Evolutionary conservation across 306 rosid species (phyloP).

Genomic region (Nissolia schottii): DNA sequence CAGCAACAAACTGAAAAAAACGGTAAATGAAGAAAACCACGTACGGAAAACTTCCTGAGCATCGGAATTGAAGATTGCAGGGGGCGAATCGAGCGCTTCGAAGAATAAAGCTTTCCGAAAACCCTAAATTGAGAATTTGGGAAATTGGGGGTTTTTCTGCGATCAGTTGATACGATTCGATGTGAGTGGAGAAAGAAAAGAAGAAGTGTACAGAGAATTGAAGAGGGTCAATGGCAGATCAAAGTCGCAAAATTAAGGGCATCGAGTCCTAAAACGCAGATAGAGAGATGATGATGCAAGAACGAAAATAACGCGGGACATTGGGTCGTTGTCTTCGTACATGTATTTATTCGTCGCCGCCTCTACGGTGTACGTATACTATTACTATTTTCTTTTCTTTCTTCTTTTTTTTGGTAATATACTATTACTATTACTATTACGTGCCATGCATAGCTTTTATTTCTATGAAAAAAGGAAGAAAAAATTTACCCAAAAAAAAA

Average conservation of each 20-base stretch:
- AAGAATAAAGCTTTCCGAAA: neutral
- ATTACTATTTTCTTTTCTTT: too few species aligned
- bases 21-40: neutral
- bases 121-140: conserved; percentile 33
- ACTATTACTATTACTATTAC: too few species aligned
- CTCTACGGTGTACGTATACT: neutral
- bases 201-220: neutral
- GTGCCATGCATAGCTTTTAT: too few species aligned
- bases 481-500: too few species aligned
- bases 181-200: neutral
- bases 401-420: too few species aligned
- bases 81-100: neutral
- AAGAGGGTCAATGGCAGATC: conserved; percentile 23
- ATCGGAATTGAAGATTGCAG: neutral
- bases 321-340: neutral
- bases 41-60: neutral
- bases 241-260: neutral
- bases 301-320: conserved; percentile 29
- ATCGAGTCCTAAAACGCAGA: neutral
- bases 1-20: neutral
- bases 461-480: too few species aligned
- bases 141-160: neutral
- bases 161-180: neutral
- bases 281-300: neutral
- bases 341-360: neutral